Percentiles rank a stretch among this genome's conserved stretches.
Evolutionary conservation across 768 basidiomycete genomes (phyloP).

Genomic region (Termitomyces bulborhizus): DNA sequence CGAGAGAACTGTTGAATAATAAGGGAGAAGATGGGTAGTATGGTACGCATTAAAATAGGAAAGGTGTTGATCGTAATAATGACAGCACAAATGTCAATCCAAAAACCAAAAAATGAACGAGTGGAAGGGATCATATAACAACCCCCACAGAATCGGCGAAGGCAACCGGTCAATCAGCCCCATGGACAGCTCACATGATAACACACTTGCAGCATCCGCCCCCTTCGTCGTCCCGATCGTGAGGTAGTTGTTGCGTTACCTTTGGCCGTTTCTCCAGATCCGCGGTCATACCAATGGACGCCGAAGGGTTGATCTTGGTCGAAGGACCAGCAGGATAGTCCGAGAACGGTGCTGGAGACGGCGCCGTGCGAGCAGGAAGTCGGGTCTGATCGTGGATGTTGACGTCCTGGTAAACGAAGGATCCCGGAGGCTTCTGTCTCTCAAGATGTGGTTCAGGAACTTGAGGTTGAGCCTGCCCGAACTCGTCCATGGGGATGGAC

Average conservation of each 20-base stretch:
- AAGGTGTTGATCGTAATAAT: slow-evolving; percentile 5
- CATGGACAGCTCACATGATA: slow-evolving; percentile 57
- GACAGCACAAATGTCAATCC: slow-evolving; percentile 9
- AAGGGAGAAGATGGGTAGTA: background rate
- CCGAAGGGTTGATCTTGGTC: slow-evolving; percentile 14
- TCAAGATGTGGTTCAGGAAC: slow-evolving; percentile 14
- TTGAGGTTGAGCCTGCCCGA: slow-evolving; percentile 38
- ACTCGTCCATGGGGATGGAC: slow-evolving; percentile 59
- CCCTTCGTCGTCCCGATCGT: slow-evolving; percentile 38
- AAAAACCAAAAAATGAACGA: slow-evolving; percentile 4
- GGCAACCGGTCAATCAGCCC: background rate
- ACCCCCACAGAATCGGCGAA: background rate
- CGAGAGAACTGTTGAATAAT: slow-evolving; percentile 4
- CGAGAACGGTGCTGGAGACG: slow-evolving; percentile 59
- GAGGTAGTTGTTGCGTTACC: slow-evolving; percentile 35
- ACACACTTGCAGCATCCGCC: slow-evolving; percentile 79
- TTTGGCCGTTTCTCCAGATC: slow-evolving; percentile 19
- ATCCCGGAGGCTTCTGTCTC: slow-evolving; percentile 17
- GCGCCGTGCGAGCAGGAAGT: slow-evolving; percentile 28
- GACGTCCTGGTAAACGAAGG: slow-evolving; percentile 12
- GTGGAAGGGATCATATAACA: slow-evolving; percentile 7
- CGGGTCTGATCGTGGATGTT: slow-evolving; percentile 21
- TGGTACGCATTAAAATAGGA: slow-evolving; percentile 10
- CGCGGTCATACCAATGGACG: slow-evolving; percentile 4
- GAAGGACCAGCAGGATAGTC: slow-evolving; percentile 40